Evolutionary conservation across 2,329 filamentous ascomycete species (phyloP), one percentile per base, ranked within the genome.

Genomic region (Microdochium bolleyi): DNA sequence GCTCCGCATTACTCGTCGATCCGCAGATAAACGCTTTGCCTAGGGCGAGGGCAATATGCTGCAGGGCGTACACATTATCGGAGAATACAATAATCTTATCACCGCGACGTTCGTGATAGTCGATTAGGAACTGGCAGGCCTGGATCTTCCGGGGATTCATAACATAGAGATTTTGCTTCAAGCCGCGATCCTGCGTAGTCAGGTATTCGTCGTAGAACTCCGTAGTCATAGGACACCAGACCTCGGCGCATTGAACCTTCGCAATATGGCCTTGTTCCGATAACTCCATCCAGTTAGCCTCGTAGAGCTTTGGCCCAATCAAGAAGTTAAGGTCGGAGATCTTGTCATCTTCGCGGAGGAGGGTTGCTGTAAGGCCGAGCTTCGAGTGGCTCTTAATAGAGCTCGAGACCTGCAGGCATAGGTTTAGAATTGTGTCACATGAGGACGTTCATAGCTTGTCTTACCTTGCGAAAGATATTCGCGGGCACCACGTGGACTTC

Each of bases 81-180:
- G 91, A 96, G 68, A 97, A 97, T 44, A 99, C 92, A 57, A 97
- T 97, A 60, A 97, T 91, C 71, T 97, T 97, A 74, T 97, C 94
- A 30, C 94, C 92, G 55, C 92, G 83, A 52, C 84, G 85, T 69
- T 97, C 92, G 69, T 99, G 94, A 65, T 95, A 97, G 67, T 97
- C 89, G 65, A 97, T 97, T n/a, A 99, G 78, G 64, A 94, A 97
- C 66, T 99, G 92, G 62, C 91, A 96, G 1, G 92, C 91, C 69
- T 97, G 94, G 67, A 96, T 96, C 70, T 99, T 99, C 59, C 87
- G 80, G 1, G 94, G 94, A 62, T 99, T 99, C 92, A 99, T 97
- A 58, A 95, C 95, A 62, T 94, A 96, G 2, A 97, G 80, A 10
- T 69, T 70, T 48, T 68, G 67, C 54, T 70, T 70, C 44, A 67